Percentiles rank a stretch among this genome's conserved stretches.
Evolutionary conservation across 148 eudicot species (phyloP).

Genomic region (Limonium bicolor): DNA sequence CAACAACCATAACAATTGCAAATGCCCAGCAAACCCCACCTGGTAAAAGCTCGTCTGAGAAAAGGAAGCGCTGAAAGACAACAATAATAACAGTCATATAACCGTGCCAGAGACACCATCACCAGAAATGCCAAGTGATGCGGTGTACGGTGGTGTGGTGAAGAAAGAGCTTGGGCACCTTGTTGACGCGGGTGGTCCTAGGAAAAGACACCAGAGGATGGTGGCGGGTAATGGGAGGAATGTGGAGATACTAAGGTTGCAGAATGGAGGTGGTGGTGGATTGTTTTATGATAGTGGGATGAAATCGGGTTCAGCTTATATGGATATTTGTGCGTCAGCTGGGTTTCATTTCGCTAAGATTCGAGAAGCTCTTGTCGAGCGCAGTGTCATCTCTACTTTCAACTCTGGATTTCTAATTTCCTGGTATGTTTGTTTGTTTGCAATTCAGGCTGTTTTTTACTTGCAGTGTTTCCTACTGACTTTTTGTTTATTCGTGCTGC

Average conservation of each 20-base stretch:
- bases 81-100: no score
- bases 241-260: constrained; percentile 20
- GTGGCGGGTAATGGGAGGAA: constrained; percentile 24
- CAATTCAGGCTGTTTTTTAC: neutral
- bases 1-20: no score
- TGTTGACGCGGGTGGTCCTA: constrained; percentile 61
- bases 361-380: constrained; percentile 85
- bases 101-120: constrained; percentile 98
- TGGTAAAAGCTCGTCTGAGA: constrained; percentile 63
- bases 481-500: neutral
- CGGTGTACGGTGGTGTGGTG: constrained; percentile 35
- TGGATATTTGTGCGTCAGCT: constrained; percentile 74
- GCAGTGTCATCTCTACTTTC: constrained; percentile 75
- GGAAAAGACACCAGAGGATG: constrained; percentile 62
- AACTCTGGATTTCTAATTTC: constrained; percentile 91
- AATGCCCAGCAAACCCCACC: constrained; percentile 62
- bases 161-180: constrained; percentile 72
- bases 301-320: constrained; percentile 64
- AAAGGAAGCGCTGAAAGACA: constrained; percentile 56
- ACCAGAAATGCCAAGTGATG: constrained; percentile 79
- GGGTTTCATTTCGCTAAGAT: constrained; percentile 93
- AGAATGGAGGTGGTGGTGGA: constrained; percentile 39
- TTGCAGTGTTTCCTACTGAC: neutral
- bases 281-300: constrained; percentile 23
- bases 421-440: constrained; percentile 33